Conservation (phyloP, 805 yeast species). For the Torulaspora maleeae region DNA sequence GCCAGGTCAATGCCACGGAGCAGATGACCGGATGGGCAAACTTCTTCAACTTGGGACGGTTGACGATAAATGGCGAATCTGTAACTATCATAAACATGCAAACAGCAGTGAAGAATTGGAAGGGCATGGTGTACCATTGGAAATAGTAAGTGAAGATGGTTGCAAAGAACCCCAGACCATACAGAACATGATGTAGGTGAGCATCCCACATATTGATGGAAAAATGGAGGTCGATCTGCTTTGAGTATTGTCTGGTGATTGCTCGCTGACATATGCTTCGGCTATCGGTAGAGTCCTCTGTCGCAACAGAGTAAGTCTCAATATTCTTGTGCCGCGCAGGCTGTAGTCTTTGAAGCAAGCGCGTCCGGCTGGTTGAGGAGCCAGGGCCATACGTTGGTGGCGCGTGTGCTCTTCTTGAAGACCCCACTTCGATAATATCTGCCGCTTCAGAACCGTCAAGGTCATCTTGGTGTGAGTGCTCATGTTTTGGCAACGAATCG, state of each 20-base stretch:
- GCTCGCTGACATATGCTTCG: slow-evolving; percentile 20
- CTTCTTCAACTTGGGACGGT: slow-evolving; percentile 46
- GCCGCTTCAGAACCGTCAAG: background rate
- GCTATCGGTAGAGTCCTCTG: slow-evolving; percentile 7
- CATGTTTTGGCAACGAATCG: background rate
- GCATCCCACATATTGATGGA: slow-evolving; percentile 21
- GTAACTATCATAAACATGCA: slow-evolving; percentile 50
- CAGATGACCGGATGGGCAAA: slow-evolving; percentile 68
- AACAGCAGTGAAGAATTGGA: slow-evolving; percentile 59
- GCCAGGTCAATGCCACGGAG: slow-evolving; percentile 58
- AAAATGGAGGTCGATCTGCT: slow-evolving; percentile 13
- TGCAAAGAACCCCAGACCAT: slow-evolving; percentile 19
- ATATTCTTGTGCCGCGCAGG: slow-evolving; percentile 6
- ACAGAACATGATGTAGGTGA: slow-evolving; percentile 22
- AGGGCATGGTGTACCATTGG: slow-evolving; percentile 50
- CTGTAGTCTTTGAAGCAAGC: slow-evolving; percentile 1
- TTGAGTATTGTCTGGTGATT: slow-evolving; percentile 19
- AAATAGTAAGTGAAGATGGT: slow-evolving; percentile 24
- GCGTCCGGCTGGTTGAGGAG: background rate
- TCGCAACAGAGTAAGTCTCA: slow-evolving; percentile 3
- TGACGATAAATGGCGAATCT: slow-evolving; percentile 36
- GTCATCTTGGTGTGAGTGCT: background rate
- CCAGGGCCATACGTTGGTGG: background rate
- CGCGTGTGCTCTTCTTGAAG: background rate
- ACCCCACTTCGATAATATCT: slow-evolving; percentile 3